A percentile compares a stretch with the other conserved stretches of the same genome.
Conservation (phyloP, 2,329 filamentous ascomycete species). For the Talaromyces rugulosus region DNA sequence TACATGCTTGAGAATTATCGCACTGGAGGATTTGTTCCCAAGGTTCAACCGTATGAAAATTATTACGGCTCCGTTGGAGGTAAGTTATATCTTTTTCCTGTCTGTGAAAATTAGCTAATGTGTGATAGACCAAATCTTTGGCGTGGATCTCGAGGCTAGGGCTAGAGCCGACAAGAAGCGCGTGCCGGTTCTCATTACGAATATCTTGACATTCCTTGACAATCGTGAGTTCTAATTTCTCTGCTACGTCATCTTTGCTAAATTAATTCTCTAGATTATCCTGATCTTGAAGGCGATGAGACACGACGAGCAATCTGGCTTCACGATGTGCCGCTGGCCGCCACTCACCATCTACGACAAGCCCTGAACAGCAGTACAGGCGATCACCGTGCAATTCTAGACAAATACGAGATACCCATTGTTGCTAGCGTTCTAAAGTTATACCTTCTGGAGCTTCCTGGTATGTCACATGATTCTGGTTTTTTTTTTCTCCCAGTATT, state of each 20-base stretch:
- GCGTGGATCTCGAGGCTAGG: constrained; percentile 93
- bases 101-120: constrained; percentile 5
- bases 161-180: constrained; percentile 92
- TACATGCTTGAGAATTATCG: constrained; percentile 97
- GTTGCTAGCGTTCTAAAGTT: constrained; percentile 90
- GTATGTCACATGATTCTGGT: constrained; percentile 52
- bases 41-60: constrained; percentile 91
- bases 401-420: constrained; percentile 89
- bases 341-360: constrained; percentile 78
- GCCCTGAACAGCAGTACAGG: constrained; percentile 83
- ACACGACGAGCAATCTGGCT: constrained; percentile 90
- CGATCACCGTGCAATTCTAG: constrained; percentile 69
- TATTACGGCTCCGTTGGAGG: constrained; percentile 96
- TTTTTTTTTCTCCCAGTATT: background rate
- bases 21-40: constrained; percentile 87
- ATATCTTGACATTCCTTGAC: constrained; percentile 89
- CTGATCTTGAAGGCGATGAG: constrained; percentile 94
- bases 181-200: constrained; percentile 87
- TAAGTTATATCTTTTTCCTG: constrained; percentile 24
- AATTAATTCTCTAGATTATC: constrained; percentile 60
- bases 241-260: constrained; percentile 1
- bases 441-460: constrained; percentile 89
- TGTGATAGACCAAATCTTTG: constrained; percentile 78
- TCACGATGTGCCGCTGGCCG: constrained; percentile 78
- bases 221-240: constrained; percentile 53